Evolutionary conservation across 495 filamentous ascomycete species (phyloP), one percentile per base, ranked within the genome.

Genomic region (Annulohypoxylon nitens): DNA sequence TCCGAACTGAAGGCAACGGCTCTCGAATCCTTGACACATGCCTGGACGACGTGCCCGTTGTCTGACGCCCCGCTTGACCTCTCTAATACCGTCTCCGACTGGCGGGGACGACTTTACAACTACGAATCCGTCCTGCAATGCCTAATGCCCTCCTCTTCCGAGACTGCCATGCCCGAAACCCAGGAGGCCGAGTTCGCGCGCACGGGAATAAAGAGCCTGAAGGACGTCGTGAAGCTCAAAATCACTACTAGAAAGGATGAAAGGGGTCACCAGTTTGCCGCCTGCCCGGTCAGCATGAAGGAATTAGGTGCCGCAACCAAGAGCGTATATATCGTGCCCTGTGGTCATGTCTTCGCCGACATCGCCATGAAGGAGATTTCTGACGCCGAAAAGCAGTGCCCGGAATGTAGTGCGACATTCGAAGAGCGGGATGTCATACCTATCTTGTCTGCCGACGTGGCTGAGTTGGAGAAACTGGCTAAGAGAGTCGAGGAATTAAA

Each of bases 301-400:
- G 88, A 91, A 78, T 81, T 99, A 54, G 97, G 97, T 1, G 88
- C 94, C 0, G 87, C 85, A 10, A 90, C 91, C 14, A 94, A 90
- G 81, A 84, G 93, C 9, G 93, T 97, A 16, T 99, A 98, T 79
- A 76, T 99, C 5, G 93, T 98, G 14, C 96, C 96, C 0, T 99
- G 96, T 76, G 96, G 96, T 1, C 97, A 98, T 86, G 97, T 93
- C 1, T 98, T 98, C 79, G 89, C 92, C 2, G 93, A 95, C 70
- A 89, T 88, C 57, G 93, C 93, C 8, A 88, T 98, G 59, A 92
- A 91, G 67, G 93, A 97, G 79, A 86, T 98, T 4, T 84, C 43
- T 34, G 58, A 67, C 11, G 75, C 80, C 26, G 82, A 82, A 54
- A 82, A 82, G 16, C 70, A 73, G 1, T 88, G 85, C 70, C 81